Base-by-base conservation (phyloP, 257 asterid species). In the Salvia hispanica region DNA sequence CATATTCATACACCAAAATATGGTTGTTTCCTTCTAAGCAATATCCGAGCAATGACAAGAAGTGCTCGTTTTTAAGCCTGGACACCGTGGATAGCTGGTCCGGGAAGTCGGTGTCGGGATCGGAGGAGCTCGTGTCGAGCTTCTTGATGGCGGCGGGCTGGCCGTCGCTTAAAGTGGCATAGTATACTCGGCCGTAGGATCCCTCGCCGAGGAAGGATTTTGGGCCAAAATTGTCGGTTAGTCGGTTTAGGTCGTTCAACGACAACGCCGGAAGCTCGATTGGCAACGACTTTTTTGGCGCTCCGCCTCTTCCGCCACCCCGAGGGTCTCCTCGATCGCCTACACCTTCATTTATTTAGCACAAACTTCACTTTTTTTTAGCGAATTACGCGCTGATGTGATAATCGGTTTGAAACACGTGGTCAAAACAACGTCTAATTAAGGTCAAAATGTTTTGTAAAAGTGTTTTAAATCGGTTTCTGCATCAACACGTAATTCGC, bases 251-350 rank as follows among this genome's bases (percentile, higher is more conserved):
- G 78, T 86, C 96, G 21, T 77, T 84, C 60, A 83, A 52, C 2
- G 95, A 62, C 45, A 87, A 31, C 6, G 83, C 86, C 9, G 96
- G 98, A 47, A 86, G 77, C 72, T 92, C 98, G 31, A 92, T 86
- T 0, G 96, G 92, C 79, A 92, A 58, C 50, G 72, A 89, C 76
- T 81, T 89, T 61, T 80, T 82, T 3, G 87, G 78, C 55, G 83
- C 90, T 65, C 98, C 98, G 56, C 80, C 73, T 78, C 93, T 88
- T 59, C 86, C 85, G 66, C 66, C 73, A 34, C 75, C 94, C 72
- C 94, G 82, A n/a, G 90, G 95, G 72, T 85, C 95, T 71, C 90
- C 92, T 72, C 92, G 86, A 67, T 83, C 95, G 73, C 31, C 31
- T 25, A 2, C 31, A 25, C 31, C 31, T 25, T 25, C 31, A 25